Conservation (phyloP, 345 rosid species). For the Eucalyptus coolabah region DNA sequence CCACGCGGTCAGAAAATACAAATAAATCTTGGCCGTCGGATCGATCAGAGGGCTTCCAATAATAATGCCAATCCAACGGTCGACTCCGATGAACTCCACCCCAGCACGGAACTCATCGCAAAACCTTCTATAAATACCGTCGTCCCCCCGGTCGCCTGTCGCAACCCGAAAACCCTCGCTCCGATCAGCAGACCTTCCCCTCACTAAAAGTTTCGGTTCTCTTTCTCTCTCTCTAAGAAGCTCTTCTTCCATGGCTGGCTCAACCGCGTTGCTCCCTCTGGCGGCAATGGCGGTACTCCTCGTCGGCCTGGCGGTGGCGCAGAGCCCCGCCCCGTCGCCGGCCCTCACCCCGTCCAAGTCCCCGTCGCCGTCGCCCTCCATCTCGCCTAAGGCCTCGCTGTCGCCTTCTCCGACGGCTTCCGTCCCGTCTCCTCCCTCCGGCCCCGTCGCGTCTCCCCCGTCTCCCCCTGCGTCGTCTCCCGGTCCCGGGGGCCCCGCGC, state of each 20-base stretch:
- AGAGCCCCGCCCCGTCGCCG: neutral
- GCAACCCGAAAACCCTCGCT: neutral
- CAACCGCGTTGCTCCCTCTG: neutral
- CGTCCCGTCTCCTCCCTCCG: conserved; percentile 9
- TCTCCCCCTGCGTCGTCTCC: neutral
- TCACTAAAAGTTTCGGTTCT: neutral
- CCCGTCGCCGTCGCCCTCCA: too few relatives aligned
- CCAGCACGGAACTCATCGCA: neutral
- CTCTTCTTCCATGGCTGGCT: neutral
- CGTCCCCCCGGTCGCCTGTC: neutral
- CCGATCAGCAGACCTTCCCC: neutral
- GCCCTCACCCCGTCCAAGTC: neutral
- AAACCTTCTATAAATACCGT: neutral
- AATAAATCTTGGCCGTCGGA: neutral
- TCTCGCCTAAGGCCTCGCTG: neutral
- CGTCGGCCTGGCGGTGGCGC: neutral
- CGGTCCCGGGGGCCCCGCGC: neutral
- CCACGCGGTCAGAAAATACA: neutral
- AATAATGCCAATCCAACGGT: neutral
- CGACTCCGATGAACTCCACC: neutral
- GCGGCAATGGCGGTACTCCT: neutral
- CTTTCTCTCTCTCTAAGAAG: neutral
- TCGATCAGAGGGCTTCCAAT: neutral
- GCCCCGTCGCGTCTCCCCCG: neutral
- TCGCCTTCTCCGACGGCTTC: neutral